phyloP scores from a whole-genome alignment of 129 eudicot species.

The Sambucus nigra region DNA sequence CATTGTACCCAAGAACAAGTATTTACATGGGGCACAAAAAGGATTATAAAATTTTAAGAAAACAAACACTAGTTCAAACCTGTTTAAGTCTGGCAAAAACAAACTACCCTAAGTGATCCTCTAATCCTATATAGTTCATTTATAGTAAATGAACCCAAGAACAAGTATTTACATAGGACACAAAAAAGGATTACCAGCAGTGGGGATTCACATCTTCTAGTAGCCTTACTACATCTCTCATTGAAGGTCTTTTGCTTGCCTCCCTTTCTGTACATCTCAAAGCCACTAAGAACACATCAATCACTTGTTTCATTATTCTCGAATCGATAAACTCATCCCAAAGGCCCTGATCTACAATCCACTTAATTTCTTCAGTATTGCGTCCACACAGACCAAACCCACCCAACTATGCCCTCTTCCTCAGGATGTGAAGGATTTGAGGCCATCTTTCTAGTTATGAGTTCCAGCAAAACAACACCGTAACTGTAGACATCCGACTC shows the following conservation, averaged over 20 bases:
- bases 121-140: too few relatives aligned
- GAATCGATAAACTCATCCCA: conserved; percentile 44
- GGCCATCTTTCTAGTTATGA: conserved; percentile 55
- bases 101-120: too few relatives aligned
- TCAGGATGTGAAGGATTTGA: conserved; percentile 36
- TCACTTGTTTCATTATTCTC: conserved; percentile 42
- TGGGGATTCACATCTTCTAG: conserved; percentile 23
- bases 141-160: too few relatives aligned
- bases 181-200: too few relatives aligned
- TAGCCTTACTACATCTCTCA: conserved; percentile 74
- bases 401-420: conserved; percentile 47
- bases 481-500: conserved; percentile 93
- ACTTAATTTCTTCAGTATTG: conserved; percentile 30
- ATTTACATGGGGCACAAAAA: too few relatives aligned
- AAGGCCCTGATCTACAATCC: conserved; percentile 43
- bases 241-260: conserved; percentile 55
- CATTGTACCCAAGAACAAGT: too few relatives aligned
- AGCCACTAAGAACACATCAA: conserved; percentile 43
- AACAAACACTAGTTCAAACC: too few relatives aligned
- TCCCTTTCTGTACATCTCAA: conserved; percentile 70
- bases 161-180: too few relatives aligned
- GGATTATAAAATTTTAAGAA: too few relatives aligned
- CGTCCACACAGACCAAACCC: conserved; percentile 53
- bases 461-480: conserved; percentile 77
- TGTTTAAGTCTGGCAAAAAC: too few relatives aligned